These are phyloP conservation scores for Kluyveromyces wickerhamii DNA, from an alignment of 805 yeast genomes.

Conservation along the genomic window DNA sequence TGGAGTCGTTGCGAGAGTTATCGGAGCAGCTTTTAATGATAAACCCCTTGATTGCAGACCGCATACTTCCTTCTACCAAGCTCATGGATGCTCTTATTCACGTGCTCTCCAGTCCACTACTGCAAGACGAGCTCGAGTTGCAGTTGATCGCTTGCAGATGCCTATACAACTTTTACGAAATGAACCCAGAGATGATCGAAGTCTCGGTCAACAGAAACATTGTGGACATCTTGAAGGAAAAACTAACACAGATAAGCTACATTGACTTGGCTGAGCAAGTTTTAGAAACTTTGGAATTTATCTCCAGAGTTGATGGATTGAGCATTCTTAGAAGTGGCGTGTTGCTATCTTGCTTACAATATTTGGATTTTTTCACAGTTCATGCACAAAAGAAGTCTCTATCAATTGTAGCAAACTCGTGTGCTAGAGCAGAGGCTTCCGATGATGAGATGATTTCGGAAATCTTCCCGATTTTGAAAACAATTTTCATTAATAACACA, in stretches of 20 bases:
- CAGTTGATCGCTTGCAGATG: conserved; percentile 80
- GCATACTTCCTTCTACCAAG: conserved; percentile 52
- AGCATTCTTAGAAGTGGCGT: conserved; percentile 54
- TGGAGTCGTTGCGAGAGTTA: conserved; percentile 59
- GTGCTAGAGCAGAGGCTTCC: conserved; percentile 38
- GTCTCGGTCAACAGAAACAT: conserved; percentile 59
- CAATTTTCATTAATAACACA: conserved; percentile 42
- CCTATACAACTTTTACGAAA: conserved; percentile 71
- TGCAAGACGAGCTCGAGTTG: conserved; percentile 64
- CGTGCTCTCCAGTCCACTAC: conserved; percentile 48
- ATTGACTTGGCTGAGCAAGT: conserved; percentile 93
- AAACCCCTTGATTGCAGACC: conserved; percentile 53
- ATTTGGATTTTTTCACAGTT: conserved; percentile 78
- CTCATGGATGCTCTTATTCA: conserved; percentile 47
- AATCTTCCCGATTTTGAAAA: conserved; percentile 51
- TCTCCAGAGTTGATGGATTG: conserved; percentile 47
- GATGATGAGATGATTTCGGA: conserved; percentile 45
- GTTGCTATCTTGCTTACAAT: conserved; percentile 56
- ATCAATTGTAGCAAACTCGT: conserved; percentile 61
- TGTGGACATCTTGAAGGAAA: conserved; percentile 55
- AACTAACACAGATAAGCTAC: conserved; percentile 64
- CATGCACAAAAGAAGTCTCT: conserved; percentile 85
- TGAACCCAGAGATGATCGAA: conserved; percentile 54
- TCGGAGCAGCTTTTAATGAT: conserved; percentile 61
- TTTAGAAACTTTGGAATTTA: conserved; percentile 61